Percentiles rank a stretch among this genome's conserved stretches.
phyloP scores from a whole-genome alignment of 1,284 basidiomycete species.

The Schizophyllum commune region DNA sequence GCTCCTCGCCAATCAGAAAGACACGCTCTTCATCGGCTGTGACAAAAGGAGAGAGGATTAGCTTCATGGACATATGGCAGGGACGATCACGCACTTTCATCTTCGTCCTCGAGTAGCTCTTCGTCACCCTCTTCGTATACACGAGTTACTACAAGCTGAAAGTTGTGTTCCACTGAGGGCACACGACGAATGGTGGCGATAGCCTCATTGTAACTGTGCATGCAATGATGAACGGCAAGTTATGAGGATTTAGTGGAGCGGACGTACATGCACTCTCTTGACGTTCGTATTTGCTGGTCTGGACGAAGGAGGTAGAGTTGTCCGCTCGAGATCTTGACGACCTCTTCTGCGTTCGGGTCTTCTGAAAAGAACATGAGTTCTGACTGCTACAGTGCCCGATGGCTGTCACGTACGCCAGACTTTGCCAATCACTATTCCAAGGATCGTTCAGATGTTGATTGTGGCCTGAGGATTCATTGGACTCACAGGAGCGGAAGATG shows the following conservation, averaged over 20 bases:
- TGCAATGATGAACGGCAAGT: conserved; percentile 1
- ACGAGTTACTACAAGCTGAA: conserved; percentile 93
- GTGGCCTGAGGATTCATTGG: conserved; percentile 5
- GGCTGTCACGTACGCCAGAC: conserved; percentile 78
- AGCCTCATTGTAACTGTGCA: conserved; percentile 83
- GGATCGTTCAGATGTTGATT: conserved; percentile 11
- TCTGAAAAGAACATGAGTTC: conserved; percentile 36
- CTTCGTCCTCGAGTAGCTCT: conserved; percentile 89
- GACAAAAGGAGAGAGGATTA: conserved; percentile 1
- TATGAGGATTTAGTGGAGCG: background rate
- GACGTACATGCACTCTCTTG: conserved; percentile 94
- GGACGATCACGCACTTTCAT: conserved; percentile 67
- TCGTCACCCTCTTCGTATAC: conserved; percentile 96
- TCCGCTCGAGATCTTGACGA: conserved; percentile 92
- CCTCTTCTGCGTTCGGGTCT: conserved; percentile 82
- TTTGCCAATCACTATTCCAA: conserved; percentile 71
- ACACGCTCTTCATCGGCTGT: conserved; percentile 86
- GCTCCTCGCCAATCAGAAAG: conserved; percentile 85
- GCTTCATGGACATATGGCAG: background rate
- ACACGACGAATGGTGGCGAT: conserved; percentile 90
- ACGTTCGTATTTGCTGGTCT: conserved; percentile 59
- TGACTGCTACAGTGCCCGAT: conserved; percentile 7
- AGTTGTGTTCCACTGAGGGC: conserved; percentile 79
- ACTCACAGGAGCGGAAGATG: conserved; percentile 72
- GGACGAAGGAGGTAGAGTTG: conserved; percentile 89